Evolutionary conservation across 2,329 filamentous ascomycete species (phyloP), one percentile per base, ranked within the genome.

Genomic region (Thielaviopsis populi): DNA sequence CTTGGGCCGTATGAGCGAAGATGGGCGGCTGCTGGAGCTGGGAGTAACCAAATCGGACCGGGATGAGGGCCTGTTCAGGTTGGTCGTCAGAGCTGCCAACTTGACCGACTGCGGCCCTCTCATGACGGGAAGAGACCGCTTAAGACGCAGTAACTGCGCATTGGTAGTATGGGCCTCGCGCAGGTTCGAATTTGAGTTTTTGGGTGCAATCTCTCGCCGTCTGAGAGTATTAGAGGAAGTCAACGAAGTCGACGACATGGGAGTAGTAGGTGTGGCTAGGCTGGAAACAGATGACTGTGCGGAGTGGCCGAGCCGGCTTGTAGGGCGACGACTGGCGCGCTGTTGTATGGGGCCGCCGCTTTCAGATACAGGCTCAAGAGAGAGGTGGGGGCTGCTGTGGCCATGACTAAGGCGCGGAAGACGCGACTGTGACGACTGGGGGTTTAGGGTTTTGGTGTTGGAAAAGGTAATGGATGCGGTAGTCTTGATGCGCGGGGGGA

Each of bases 351-450:
- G 83, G 3, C 85, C 89, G 61, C 91, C 91, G 68, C 85, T 91
- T 75, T 97, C 92, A 46, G 90, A 95, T 5, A 97, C 91, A 24
- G 92, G 91, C 71, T 95, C 92, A n/a, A 97, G 80, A 19, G 87
- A 86, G 11, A 88, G 88, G 68, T 84, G 82, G 4, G 85, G 82
- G 62, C 87, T 81, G 70, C 89, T 87, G 73, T 88, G 85, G 10
- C 64, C 61, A 19, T 63, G 64, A 66, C 79, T 80, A 42, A 91
- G 87, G 61, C 91, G 83, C 43, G 92, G 91, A 66, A 96, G 87
- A 64, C 91, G 86, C 41, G 91, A 94, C 43, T 66, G 65, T 24
- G 61, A 62, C 13, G 54, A 60, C 30, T 64, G 63, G 37, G 72
- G 75, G 11, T 77, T 71, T 27, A 77, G 71, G n/a, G 82, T 76